Conservation (phyloP, 2,329 filamentous ascomycete species). For the Daldinia sp. region DNA sequence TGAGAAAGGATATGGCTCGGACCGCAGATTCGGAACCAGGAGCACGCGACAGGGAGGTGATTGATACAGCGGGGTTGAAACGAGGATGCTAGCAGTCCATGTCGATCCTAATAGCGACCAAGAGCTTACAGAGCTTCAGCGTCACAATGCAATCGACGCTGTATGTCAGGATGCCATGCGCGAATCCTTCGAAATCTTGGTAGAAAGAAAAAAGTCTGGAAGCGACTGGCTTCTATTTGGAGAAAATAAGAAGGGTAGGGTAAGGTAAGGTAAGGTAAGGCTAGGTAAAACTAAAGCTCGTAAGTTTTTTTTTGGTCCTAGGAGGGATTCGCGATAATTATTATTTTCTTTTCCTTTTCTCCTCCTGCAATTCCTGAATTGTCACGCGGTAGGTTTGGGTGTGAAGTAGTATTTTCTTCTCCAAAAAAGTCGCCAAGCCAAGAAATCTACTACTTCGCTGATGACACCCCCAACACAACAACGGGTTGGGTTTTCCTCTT, state of each 20-base stretch:
- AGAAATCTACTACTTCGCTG: constrained; percentile 21
- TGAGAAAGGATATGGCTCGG: constrained; percentile 37
- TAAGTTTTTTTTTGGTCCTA: constrained; percentile 9
- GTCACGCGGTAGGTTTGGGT: constrained; percentile 19
- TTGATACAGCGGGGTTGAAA: constrained; percentile 44
- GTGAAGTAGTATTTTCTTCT: constrained; percentile 28
- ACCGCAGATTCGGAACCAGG: constrained; percentile 37
- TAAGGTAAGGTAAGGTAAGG: neutral
- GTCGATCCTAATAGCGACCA: constrained; percentile 45
- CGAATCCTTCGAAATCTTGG: constrained; percentile 34
- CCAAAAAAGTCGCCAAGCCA: constrained; percentile 29
- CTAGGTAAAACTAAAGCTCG: neutral
- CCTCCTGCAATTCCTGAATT: constrained; percentile 5
- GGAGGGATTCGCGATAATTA: constrained; percentile 22
- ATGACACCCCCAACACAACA: constrained; percentile 20
- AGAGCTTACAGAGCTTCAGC: constrained; percentile 1
- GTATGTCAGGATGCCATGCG: constrained; percentile 30
- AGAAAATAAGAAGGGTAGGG: constrained; percentile 13
- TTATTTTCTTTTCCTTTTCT: constrained; percentile 7
- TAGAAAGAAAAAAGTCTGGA: constrained; percentile 7
- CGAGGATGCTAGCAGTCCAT: constrained; percentile 41
- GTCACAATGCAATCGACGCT: constrained; percentile 32
- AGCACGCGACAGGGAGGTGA: constrained; percentile 34
- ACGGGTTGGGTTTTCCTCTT: constrained; percentile 4
- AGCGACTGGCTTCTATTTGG: constrained; percentile 26